Evolutionary conservation across 2,329 filamentous ascomycete genomes (phyloP).

Genomic region (Didymella exigua): DNA sequence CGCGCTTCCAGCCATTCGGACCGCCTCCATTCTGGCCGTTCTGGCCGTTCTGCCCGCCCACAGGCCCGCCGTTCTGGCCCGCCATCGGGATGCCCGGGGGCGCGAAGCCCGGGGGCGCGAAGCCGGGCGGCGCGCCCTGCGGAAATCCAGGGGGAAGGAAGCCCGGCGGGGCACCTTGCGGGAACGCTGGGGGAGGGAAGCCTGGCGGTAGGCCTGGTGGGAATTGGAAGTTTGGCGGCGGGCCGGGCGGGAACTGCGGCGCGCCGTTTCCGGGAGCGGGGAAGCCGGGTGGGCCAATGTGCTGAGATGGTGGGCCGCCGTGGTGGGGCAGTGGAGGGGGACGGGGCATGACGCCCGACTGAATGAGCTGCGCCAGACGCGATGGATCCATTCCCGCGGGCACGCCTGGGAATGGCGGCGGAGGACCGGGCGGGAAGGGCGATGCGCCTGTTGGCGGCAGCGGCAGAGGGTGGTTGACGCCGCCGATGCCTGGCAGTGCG

Average conservation of each 20-base stretch:
- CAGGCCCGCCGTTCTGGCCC: neutral
- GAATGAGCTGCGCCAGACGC: constrained; percentile 44
- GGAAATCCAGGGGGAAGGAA: constrained; percentile 33
- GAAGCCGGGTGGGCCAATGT: constrained; percentile 28
- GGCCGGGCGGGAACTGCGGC: constrained; percentile 43
- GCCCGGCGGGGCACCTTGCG: constrained; percentile 21
- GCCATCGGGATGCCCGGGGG: constrained; percentile 23
- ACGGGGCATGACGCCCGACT: constrained; percentile 44
- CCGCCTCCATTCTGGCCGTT: constrained; percentile 38
- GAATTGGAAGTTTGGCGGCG: constrained; percentile 41
- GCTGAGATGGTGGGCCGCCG: constrained; percentile 26
- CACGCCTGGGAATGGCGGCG: constrained; percentile 28
- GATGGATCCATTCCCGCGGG: constrained; percentile 35
- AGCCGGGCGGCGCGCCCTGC: constrained; percentile 19
- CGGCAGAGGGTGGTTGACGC: constrained; percentile 36
- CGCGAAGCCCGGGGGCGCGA: constrained; percentile 27
- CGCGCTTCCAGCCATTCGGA: constrained; percentile 32
- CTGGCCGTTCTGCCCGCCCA: constrained; percentile 20
- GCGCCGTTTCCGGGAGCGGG: constrained; percentile 26
- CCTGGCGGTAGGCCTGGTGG: constrained; percentile 42
- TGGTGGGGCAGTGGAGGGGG: constrained; percentile 40
- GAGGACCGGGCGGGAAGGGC: constrained; percentile 29
- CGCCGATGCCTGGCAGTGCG: constrained; percentile 56
- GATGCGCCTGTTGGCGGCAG: constrained; percentile 31
- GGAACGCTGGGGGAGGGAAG: constrained; percentile 27